Evolutionary conservation across 1,284 basidiomycete species (phyloP), one percentile per base, ranked within the genome.

Genomic region (Sporisorium iseilematis-ciliati): DNA sequence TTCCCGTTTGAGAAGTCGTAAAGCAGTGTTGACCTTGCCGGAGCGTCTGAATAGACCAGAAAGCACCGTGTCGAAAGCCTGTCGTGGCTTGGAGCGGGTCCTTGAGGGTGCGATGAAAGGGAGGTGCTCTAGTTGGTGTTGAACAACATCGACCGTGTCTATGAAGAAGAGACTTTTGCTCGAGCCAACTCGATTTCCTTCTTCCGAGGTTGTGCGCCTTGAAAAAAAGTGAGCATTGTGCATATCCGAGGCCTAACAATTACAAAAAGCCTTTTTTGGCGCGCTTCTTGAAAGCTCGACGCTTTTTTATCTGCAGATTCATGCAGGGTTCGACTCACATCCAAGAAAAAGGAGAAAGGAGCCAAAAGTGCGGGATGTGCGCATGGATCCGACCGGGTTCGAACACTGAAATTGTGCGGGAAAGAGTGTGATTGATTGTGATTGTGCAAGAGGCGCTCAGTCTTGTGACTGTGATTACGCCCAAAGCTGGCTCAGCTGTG

Each of bases 241-340:
- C 35, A 38, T 1, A 14, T 11, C 12, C 16, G 12, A 12, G n/a
- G n/a, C 35, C 35, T 38, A 38, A 38, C 35, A 38, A 38, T 16
- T 14, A 3, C 5, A 4, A 6, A 14, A 11, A 55, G 2, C 52
- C n/a, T 6, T 14, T 46, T 53, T 61, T 42, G 33, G n/a, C 20
- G 49, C 58, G 53, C 52, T 33, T 4, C 14, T 5, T 20, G 29
- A 21, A 21, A 50, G 26, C 52, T 29, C 23, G 3, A 12, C 35
- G 35, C 12, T 38, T 16, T 42, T 21, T 42, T 38, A 38, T 38
- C 35, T 38, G 35, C 35, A 38, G 35, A 38, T 38, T 49, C 25
- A 67, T 67, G 65, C 59, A 67, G 65, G 65, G 55, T 67, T 57
- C 42, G 57, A 33, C 52, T 48, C 11, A 33, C 6, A 33, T 8